Base-by-base conservation (phyloP, 495 filamentous ascomycete genomes). In the Hypoxylon subgilvum region DNA sequence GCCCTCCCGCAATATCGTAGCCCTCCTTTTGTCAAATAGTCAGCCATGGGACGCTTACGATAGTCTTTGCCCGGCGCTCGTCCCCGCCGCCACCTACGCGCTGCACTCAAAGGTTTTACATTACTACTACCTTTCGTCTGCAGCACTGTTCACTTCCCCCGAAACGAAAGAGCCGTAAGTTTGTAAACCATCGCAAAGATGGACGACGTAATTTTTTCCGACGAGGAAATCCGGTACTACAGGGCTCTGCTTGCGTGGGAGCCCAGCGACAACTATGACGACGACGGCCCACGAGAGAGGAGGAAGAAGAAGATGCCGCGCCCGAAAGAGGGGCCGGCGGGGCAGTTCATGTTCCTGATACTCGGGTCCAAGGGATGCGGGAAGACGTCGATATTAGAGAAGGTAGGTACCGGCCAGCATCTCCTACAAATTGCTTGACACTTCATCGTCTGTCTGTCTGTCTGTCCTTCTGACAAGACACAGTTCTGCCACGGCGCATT, bases 211-310 rank as follows among this genome's bases (percentile, higher is more conserved):
- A 63, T 72, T 10, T 73, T 69, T 55, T 74, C 72, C 1, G 52
- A 71, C 8, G 75, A 78, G 16, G 76, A 79, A 43, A 66, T 70
- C 45, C 68, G 68, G 49, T 79, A 76, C 42, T 67, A 74, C 40
- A 70, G 72, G 47, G 74, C 73, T 17, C 57, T 79, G 12, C 65
- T 79, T 23, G 56, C 63, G 18, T 79, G 76, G 76, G 61, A 74
- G 35, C 70, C 75, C 3, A 56, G 42, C 14, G 32, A 52, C 14
- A 53, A 51, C 18, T 45, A 47, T 7, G 54, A 45, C 17, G 17
- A 51, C 5, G 55, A 41, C 16, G 39, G 17, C n/a, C 31, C 9
- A 34, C 3, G 27, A 30, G 27, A 5, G 5, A 30, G 27, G 10
- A 30, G 27, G 10, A 10, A 30, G 27, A 5, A 13, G 41, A 54